Evolutionary conservation across 805 yeast species (phyloP).

Genomic region (Grigorovia yakushimaensis): DNA sequence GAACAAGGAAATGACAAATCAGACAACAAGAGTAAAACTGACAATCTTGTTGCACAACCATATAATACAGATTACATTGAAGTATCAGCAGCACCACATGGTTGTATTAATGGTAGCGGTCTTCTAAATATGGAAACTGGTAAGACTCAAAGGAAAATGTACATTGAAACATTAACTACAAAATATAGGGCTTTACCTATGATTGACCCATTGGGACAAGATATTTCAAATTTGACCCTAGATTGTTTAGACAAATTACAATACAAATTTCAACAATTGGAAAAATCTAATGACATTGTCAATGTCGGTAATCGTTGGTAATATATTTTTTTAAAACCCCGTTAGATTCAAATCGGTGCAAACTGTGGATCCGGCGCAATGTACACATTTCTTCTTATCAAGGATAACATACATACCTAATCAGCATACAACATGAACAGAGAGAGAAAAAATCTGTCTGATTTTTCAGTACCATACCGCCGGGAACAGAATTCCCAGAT

Average conservation of each 20-base stretch:
- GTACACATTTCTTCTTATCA: too few relatives aligned
- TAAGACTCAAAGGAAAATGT: constrained; percentile 9
- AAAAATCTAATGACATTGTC: constrained; percentile 2
- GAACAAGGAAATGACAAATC: not conserved
- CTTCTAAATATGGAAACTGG: constrained; percentile 46
- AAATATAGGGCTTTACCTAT: constrained; percentile 7
- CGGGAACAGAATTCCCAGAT: too few relatives aligned
- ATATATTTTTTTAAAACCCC: too few relatives aligned
- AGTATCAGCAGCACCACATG: constrained; percentile 97
- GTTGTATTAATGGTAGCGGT: constrained; percentile 97
- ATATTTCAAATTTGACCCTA: not conserved
- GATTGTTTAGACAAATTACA: constrained; percentile 2
- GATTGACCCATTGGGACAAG: constrained; percentile 10
- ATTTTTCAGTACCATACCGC: too few relatives aligned
- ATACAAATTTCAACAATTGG: constrained; percentile 2
- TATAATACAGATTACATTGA: constrained; percentile 72
- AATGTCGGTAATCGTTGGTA: constrained; percentile 5
- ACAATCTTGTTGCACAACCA: constrained; percentile 42
- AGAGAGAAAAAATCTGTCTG: too few relatives aligned
- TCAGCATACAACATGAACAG: too few relatives aligned
- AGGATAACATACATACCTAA: too few relatives aligned
- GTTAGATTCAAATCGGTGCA: too few relatives aligned
- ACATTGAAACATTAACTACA: constrained; percentile 11
- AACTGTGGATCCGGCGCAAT: too few relatives aligned
- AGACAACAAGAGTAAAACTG: not conserved